phyloP scores from a whole-genome alignment of 192 early-diverging fungal species.

The Mortierella alpina region DNA sequence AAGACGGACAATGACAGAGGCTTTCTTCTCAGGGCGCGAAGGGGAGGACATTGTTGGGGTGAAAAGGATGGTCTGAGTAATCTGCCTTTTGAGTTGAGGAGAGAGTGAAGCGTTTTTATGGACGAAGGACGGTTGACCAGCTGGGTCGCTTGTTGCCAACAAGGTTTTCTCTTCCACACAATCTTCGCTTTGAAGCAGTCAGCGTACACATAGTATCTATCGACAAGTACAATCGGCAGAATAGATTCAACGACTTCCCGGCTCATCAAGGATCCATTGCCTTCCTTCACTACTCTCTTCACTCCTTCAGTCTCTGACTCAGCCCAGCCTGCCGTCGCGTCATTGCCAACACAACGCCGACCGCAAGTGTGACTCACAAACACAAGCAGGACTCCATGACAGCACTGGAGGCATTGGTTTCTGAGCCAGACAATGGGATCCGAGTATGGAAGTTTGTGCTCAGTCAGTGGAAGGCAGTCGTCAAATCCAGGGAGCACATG shows the following conservation, averaged over 20 bases:
- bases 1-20: slow-evolving; percentile 40
- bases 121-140: too few species aligned
- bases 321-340: too few species aligned
- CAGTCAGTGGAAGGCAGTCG: slow-evolving; percentile 33
- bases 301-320: too few species aligned
- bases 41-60: slow-evolving; percentile 10
- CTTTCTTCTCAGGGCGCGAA: slow-evolving; percentile 33
- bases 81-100: background rate
- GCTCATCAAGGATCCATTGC: too few species aligned
- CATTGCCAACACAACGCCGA: background rate
- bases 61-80: background rate
- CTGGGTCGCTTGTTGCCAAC: too few species aligned
- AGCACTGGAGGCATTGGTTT: slow-evolving; percentile 16
- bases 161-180: too few species aligned
- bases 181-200: too few species aligned
- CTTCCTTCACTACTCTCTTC: too few species aligned
- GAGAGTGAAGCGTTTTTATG: background rate
- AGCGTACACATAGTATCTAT: too few species aligned
- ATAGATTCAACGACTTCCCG: too few species aligned
- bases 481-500: slow-evolving; percentile 50
- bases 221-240: too few species aligned
- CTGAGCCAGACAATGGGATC: slow-evolving; percentile 31
- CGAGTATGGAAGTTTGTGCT: slow-evolving; percentile 49
- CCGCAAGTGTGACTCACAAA: background rate
- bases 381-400: slow-evolving; percentile 24